phyloP scores from a whole-genome alignment of 129 eudicot genomes.

The Glebionis coronaria region DNA sequence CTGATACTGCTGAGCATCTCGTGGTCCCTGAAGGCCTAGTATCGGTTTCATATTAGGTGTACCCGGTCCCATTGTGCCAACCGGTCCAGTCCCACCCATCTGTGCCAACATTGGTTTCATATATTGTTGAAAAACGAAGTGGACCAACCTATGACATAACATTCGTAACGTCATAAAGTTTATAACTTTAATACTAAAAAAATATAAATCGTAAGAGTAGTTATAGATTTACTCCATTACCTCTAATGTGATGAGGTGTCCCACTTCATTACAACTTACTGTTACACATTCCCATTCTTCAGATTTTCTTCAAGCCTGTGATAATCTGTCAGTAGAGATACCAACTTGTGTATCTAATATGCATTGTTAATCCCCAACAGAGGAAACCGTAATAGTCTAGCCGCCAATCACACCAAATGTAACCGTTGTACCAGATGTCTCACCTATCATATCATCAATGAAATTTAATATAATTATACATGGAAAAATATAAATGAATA shows the following conservation, averaged over 20 bases:
- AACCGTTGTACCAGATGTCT: slow-evolving; percentile 93
- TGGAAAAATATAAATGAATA: not conserved
- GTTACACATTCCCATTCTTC: slow-evolving; percentile 94
- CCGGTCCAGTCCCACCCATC: no score
- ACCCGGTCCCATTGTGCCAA: no score
- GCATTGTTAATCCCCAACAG: slow-evolving; percentile 95
- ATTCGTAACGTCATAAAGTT: slow-evolving; percentile 1
- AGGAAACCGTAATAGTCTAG: slow-evolving; percentile 87
- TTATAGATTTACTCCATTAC: slow-evolving; percentile 52
- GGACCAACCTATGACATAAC: slow-evolving; percentile 70
- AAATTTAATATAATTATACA: not conserved
- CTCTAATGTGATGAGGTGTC: slow-evolving; percentile 74
- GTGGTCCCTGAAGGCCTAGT: no score
- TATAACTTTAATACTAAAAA: not conserved
- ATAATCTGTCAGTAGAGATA: slow-evolving; percentile 78
- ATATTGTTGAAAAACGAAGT: no score
- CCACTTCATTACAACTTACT: slow-evolving; percentile 93
- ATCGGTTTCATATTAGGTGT: no score
- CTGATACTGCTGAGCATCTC: no score
- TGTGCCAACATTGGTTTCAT: no score
- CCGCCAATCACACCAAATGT: no score
- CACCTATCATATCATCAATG: slow-evolving; percentile 46
- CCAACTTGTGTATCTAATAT: slow-evolving; percentile 92
- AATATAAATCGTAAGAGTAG: not conserved
- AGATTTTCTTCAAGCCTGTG: slow-evolving; percentile 89